Base-by-base conservation (phyloP, 768 basidiomycete species). In the Podaxis sp. region DNA sequence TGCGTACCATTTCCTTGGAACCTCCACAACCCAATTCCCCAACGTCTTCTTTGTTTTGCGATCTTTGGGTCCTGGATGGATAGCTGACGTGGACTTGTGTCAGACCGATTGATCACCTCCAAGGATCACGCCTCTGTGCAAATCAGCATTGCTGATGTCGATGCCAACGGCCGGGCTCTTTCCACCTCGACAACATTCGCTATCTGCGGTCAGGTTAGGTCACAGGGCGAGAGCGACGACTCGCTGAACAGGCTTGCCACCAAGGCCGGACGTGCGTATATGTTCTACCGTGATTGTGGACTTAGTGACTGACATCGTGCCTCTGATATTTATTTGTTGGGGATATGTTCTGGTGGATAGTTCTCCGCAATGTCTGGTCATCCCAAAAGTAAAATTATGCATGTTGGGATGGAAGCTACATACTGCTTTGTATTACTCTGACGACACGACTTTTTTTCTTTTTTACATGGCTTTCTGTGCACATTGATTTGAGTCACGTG, bases 111-210 rank as follows among this genome's bases (percentile, higher is more conserved):
- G 71, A 98, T 99, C 79, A 98, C 91, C 65, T 92, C 96, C 69
- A 98, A 98, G 81, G 97, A 99, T 79, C 93, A 98, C 74, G 96
- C 97, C 37, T 97, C 95, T 35, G 95, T 99, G 71, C 97, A 99
- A 75, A 88, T 99, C 76, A 90, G 87, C 77, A 82, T 99, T 68
- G 90, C 83, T 62, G 96, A 98, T 70, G 97, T 99, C 70, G 95
- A 98, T 72, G 85, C 89, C 66, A 85, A 85, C 56, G 95, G 95
- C 72, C 85, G 84, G 68, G 92, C 92, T 14, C 75, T 90, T 67
- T 72, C 74, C 70, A 90, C 90, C 51, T 85, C 86, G 63, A 95
- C 94, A 62, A 91, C 94, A 61, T 97, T 98, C 71, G 97, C 95
- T 47, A 87, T 99, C 59, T 94, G 88, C 74, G 97, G 97, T 52